These are phyloP conservation scores for Lanmaoa rubissima DNA, from an alignment of 768 basidiomycete species.

Conservation along the genomic window DNA sequence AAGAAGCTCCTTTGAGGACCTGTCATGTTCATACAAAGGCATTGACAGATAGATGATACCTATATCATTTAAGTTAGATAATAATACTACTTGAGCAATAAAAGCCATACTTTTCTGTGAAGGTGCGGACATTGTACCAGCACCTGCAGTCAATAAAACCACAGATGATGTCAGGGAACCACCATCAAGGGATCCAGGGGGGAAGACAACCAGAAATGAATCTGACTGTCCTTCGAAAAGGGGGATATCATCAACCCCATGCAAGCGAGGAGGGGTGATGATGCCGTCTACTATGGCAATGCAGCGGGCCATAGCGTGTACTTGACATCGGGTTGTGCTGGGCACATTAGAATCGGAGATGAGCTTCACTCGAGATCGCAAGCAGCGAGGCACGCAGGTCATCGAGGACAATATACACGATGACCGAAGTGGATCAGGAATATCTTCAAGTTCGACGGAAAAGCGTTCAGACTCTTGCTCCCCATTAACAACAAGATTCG, in stretches of 20 bases:
- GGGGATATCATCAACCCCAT: slow-evolving; percentile 21
- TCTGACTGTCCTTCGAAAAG: slow-evolving; percentile 40
- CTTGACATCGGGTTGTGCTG: slow-evolving; percentile 1
- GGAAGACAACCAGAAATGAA: slow-evolving; percentile 71
- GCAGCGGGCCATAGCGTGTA: slow-evolving; percentile 40
- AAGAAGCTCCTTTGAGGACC: slow-evolving; percentile 42
- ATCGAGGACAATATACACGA: slow-evolving; percentile 54
- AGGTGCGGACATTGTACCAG: slow-evolving; percentile 73
- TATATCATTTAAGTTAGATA: slow-evolving; percentile 25
- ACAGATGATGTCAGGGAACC: slow-evolving; percentile 52
- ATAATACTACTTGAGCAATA: neutral
- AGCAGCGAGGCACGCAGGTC: slow-evolving; percentile 31
- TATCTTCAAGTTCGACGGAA: slow-evolving; percentile 51
- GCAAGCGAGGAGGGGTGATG: slow-evolving; percentile 26
- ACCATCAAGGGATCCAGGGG: slow-evolving; percentile 54
- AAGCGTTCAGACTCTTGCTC: slow-evolving; percentile 30
- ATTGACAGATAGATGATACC: slow-evolving; percentile 61
- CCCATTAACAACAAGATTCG: slow-evolving; percentile 31
- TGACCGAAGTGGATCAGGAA: slow-evolving; percentile 58
- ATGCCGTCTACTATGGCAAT: slow-evolving; percentile 49
- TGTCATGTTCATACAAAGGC: slow-evolving; percentile 35
- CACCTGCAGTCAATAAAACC: slow-evolving; percentile 66
- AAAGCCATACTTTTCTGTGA: slow-evolving; percentile 53
- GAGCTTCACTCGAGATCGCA: slow-evolving; percentile 24
- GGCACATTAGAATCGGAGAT: slow-evolving; percentile 7